Percentiles rank a stretch among this genome's conserved stretches.
Evolutionary conservation across 805 yeast species (phyloP).

Genomic region (Kodamaea fukazawae): DNA sequence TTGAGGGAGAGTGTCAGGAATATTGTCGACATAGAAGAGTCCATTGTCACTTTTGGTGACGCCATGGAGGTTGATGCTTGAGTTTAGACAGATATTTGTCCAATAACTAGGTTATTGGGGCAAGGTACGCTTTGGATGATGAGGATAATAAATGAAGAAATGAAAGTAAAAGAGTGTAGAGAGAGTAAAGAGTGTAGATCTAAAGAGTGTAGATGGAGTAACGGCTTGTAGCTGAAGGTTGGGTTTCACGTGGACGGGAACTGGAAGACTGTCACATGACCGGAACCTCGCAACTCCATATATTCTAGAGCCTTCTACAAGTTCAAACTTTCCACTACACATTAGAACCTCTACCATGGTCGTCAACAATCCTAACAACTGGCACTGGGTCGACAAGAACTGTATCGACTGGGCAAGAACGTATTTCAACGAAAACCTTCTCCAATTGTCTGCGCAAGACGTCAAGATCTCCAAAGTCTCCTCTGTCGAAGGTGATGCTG

Average conservation of each 20-base stretch:
- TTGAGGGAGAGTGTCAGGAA: constrained; percentile 65
- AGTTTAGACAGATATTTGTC: background rate
- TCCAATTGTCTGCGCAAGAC: constrained; percentile 42
- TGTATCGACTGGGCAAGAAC: constrained; percentile 87
- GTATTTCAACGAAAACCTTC: constrained; percentile 64
- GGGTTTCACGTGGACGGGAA: too few species aligned
- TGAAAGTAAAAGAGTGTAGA: background rate
- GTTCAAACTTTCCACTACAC: background rate
- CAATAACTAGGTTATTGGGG: too few species aligned
- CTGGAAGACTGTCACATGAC: too few species aligned
- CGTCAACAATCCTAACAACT: constrained; percentile 93
- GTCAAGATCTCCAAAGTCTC: constrained; percentile 42
- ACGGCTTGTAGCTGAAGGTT: too few species aligned
- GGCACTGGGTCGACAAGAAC: constrained; percentile 99
- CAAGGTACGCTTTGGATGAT: background rate
- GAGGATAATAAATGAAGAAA: background rate
- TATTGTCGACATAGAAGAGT: constrained; percentile 67
- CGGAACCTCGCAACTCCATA: background rate
- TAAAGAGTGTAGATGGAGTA: background rate
- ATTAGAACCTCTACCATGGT: constrained; percentile 54
- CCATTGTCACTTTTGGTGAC: constrained; percentile 43
- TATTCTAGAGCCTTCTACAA: background rate
- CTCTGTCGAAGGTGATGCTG: constrained; percentile 89
- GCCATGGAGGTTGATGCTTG: constrained; percentile 46
- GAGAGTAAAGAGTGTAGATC: background rate